Base-by-base conservation (phyloP, 768 basidiomycete species). In the Psilocybe cubensis region DNA sequence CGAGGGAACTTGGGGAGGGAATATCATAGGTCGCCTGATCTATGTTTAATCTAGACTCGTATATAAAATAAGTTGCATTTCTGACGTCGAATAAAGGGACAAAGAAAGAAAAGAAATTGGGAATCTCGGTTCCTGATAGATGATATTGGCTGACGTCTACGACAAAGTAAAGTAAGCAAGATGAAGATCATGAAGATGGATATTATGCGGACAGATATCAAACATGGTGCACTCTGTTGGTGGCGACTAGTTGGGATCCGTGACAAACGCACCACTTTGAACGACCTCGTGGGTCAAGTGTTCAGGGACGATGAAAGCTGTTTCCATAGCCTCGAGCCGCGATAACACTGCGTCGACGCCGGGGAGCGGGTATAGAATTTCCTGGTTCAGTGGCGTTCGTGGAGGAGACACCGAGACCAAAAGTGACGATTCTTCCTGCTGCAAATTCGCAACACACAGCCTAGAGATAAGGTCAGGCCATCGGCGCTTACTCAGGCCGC, bases 381-480 rank as follows among this genome's bases (percentile, higher is more conserved):
- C 12, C 17, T n/a, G 41, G 12, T 21, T 8, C 31, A 33, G 8
- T 33, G 8, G 31, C 31, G 14, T 33, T 33, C 14, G 31, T 14
- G 8, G 31, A 14, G 31, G 31, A 8, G n/a, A n/a, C n/a, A n/a
- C n/a, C n/a, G 35, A 4, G 12, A n/a, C 14, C 35, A n/a, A 38
- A 17, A 9, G 21, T 48, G 28, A 29, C 21, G n/a, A 28, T 48
- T 28, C 46, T 46, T 17, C 18, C 9, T 5, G 9, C 27, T 27
- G 23, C 47, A 56, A 6, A 60, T 48, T n/a, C n/a, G n/a, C n/a
- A n/a, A n/a, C n/a, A n/a, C n/a, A n/a, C n/a, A n/a, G n/a, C 49
- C 47, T 60, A 31, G 25, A 17, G 38, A 54, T 50, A 6, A 61
- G 45, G n/a, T 61, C 60, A 33, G 56, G 52, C 52, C 52, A 54